A percentile compares a stretch with the other conserved stretches of the same genome.
Evolutionary conservation across 352 stramenopile species (phyloP).

Genomic region (Phytophthora brassicae): DNA sequence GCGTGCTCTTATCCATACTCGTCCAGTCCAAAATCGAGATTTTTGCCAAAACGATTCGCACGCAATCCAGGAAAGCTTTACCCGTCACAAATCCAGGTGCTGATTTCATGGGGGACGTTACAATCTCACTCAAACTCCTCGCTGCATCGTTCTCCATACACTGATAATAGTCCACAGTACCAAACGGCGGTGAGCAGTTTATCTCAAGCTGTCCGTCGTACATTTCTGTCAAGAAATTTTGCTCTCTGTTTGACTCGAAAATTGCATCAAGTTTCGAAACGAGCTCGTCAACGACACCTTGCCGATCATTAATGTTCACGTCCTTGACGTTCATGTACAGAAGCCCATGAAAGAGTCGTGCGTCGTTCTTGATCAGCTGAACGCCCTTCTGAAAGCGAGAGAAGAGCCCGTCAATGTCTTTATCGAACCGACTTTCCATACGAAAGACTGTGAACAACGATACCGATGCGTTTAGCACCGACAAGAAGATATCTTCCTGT

Average conservation of each 20-base stretch:
- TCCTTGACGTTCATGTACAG: conserved; percentile 72
- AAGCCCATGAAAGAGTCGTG: conserved; percentile 50
- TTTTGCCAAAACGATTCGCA: conserved; percentile 64
- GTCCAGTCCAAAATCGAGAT: conserved; percentile 81
- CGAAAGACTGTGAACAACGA: conserved; percentile 75
- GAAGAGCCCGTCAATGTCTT: conserved; percentile 69
- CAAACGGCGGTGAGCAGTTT: conserved; percentile 67
- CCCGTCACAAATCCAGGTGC: conserved; percentile 37
- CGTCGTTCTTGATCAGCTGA: conserved; percentile 56
- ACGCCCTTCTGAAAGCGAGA: conserved; percentile 64
- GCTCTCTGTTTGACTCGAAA: conserved; percentile 41
- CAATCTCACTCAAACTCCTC: conserved; percentile 7
- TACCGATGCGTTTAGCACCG: conserved; percentile 66
- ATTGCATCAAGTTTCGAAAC: conserved; percentile 44
- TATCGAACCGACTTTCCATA: conserved; percentile 76
- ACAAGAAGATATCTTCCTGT: conserved; percentile 76
- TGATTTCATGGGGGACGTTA: not conserved
- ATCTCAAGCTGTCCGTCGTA: conserved; percentile 59
- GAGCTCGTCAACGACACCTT: conserved; percentile 51
- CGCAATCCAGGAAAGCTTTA: conserved; percentile 61
- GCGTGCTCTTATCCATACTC: conserved; percentile 51
- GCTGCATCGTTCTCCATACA: conserved; percentile 26
- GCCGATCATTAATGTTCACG: conserved; percentile 64
- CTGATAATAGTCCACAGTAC: conserved; percentile 58
- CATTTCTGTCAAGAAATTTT: conserved; percentile 71